Base-by-base conservation (phyloP, 208 protist genomes). In the Acanthamoeba sp. region DNA sequence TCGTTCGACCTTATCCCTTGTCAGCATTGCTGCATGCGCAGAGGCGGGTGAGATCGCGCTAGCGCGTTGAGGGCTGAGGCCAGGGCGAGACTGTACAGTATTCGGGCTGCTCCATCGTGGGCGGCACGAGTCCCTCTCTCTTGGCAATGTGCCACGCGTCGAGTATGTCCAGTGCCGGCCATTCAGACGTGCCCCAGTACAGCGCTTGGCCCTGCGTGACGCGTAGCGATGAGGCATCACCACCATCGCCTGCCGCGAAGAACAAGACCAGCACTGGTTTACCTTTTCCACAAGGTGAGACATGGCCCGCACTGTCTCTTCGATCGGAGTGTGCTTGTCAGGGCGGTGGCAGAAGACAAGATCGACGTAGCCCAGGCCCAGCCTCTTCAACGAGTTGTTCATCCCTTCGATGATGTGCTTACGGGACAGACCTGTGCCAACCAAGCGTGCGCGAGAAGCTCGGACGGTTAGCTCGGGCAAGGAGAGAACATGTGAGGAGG, bases 111-210 rank as follows among this genome's bases (percentile, higher is more conserved):
- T 96, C 95, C 66, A 96, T 94, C 55, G 69, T 52, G 40, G 95
- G 95, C 42, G 78, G 69, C n/a, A 95, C 71, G 89, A 96, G 89
- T 1, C 71, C 69, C 27, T 89, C 64, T 18, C 95, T 84, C 32
- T 95, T 62, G 52, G 91, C 59, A 52, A 96, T 85, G 55, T 66
- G 45, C 38, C 59, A 64, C 9, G 95, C 95, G 24, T 96, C 95
- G 22, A 85, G 76, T 1, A 96, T 76, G n/a, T 95, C 64, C 84
- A 76, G 29, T 24, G 95, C 95, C 1, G 82, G 76, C 95, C 95
- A 96, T 57, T 96, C 95, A 1, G 91, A 95, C 1, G 95, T 96
- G 38, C 95, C 95, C 95, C 95, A 96, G 48, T 96, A 96, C 38
- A 93, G 57, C 32, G 95, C 89, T n/a, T 78, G 73, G 20, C 89